Evolutionary conservation across 192 early-diverging fungal species (phyloP).

Genomic region (Coemansia sp.): DNA sequence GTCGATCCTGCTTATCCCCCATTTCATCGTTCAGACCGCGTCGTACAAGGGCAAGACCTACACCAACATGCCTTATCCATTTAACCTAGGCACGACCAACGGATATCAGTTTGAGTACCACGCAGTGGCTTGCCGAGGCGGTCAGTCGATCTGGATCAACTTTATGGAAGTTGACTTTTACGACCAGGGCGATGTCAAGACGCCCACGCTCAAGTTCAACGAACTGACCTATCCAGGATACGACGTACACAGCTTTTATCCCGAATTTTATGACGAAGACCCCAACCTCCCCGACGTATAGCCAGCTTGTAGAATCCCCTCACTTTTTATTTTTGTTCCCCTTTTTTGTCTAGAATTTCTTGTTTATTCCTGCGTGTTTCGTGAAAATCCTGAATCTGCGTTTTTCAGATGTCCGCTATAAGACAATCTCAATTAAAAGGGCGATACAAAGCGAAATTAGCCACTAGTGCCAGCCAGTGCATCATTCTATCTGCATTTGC

Average conservation of each 20-base stretch:
- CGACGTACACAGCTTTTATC: constrained; percentile 31
- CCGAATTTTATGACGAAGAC: constrained; percentile 41
- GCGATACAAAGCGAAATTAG: too few relatives aligned
- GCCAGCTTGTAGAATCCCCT: not conserved
- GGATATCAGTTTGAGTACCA: constrained; percentile 46
- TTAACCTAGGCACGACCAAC: constrained; percentile 44
- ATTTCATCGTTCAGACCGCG: constrained; percentile 44
- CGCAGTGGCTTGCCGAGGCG: constrained; percentile 36
- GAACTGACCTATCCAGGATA: constrained; percentile 32
- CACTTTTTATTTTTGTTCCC: too few relatives aligned
- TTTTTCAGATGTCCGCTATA: too few relatives aligned
- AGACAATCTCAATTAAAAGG: too few relatives aligned
- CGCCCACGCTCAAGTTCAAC: constrained; percentile 41
- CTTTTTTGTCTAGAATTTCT: too few relatives aligned
- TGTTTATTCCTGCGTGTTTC: too few relatives aligned
- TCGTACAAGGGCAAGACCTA: constrained; percentile 28
- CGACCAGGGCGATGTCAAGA: constrained; percentile 45
- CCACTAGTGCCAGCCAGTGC: too few relatives aligned
- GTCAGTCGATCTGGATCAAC: constrained; percentile 53
- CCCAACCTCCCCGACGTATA: constrained; percentile 13
- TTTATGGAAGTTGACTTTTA: constrained; percentile 55
- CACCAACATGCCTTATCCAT: constrained; percentile 47
- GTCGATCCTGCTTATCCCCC: constrained; percentile 49
- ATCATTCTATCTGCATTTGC: too few relatives aligned
- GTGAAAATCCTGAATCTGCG: too few relatives aligned